phyloP scores from a whole-genome alignment of 192 early-diverging fungal species.

The Chytriomyces sp. region DNA sequence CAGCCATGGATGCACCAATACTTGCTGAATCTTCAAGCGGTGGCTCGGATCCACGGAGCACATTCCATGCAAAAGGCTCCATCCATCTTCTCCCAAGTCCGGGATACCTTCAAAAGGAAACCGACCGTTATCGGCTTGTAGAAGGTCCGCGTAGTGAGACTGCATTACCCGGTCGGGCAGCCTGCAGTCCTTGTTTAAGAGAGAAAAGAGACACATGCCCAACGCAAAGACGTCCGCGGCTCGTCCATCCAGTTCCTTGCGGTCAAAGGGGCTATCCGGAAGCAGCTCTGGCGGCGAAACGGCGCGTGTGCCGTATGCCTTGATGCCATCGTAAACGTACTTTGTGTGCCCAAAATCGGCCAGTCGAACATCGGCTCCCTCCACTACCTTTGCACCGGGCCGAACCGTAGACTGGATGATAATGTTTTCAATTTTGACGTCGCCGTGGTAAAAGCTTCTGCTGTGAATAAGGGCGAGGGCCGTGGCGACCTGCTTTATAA shows the following conservation, averaged over 20 bases:
- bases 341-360: constrained; percentile 31
- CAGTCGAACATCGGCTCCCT: background rate
- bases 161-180: background rate
- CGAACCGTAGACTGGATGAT: constrained; percentile 11
- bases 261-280: background rate
- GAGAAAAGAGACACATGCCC: constrained; percentile 1
- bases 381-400: background rate
- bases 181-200: background rate
- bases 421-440: constrained; percentile 67
- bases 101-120: background rate
- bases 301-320: constrained; percentile 11
- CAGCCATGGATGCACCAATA: constrained; percentile 15
- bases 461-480: constrained; percentile 49
- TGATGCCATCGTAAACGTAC: background rate
- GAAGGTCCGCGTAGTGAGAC: background rate
- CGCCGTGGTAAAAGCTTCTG: constrained; percentile 53
- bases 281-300: constrained; percentile 12
- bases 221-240: constrained; percentile 18
- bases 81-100: constrained; percentile 4
- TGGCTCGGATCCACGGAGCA: constrained; percentile 5
- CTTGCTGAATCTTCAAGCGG: constrained; percentile 15
- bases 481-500: constrained; percentile 48
- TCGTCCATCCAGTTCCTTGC: background rate
- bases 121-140: background rate
- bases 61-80: constrained; percentile 17